These are phyloP conservation scores for Marasmius sp. DNA, from an alignment of 1,284 basidiomycete genomes.

Conservation along the genomic window DNA sequence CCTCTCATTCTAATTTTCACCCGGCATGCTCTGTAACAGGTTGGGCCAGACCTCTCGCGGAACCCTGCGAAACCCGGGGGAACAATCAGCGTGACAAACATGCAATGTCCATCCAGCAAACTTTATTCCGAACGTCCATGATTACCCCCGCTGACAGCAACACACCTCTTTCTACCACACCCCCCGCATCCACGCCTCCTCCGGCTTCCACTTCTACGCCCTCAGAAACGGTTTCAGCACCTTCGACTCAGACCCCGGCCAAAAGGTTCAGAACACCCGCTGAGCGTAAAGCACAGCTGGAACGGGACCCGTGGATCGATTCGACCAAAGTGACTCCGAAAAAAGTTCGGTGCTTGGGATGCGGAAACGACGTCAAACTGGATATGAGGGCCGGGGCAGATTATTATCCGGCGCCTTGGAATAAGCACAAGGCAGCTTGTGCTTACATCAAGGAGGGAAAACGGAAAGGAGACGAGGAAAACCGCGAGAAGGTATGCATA, in stretches of 20 bases:
- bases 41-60: too few species aligned
- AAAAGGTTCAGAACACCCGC: background rate
- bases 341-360: slow-evolving; percentile 2
- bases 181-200: too few species aligned
- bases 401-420: background rate
- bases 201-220: too few species aligned
- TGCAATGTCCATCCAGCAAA: too few species aligned
- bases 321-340: background rate
- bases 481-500: too few species aligned
- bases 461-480: background rate
- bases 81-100: too few species aligned
- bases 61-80: too few species aligned
- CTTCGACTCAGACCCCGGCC: background rate
- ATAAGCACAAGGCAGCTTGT: background rate
- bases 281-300: background rate
- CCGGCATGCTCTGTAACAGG: too few species aligned
- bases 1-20: too few species aligned
- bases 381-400: background rate
- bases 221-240: background rate
- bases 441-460: background rate
- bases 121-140: too few species aligned
- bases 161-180: too few species aligned
- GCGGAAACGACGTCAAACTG: slow-evolving; percentile 1
- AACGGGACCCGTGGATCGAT: background rate
- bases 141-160: too few species aligned